Evolutionary conservation across 306 rosid genomes (phyloP).

Genomic region (Trifolium subterraneum): DNA sequence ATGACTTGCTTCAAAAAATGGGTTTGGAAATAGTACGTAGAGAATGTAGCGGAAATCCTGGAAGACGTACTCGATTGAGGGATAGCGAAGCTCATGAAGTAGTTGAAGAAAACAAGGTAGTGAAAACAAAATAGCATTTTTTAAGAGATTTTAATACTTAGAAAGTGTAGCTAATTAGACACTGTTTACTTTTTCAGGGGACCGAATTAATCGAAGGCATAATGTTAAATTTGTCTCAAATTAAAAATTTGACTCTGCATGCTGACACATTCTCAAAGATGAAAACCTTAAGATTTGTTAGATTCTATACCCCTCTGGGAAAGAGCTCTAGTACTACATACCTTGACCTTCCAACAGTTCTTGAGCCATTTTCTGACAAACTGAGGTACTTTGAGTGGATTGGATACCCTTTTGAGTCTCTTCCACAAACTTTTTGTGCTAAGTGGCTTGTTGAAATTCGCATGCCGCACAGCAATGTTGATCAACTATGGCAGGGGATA

Average conservation of each 20-base stretch:
- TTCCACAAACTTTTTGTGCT: conserved; percentile 26
- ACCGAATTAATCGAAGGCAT: conserved; percentile 27
- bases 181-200: background rate
- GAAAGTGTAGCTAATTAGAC: background rate
- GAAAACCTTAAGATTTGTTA: conserved; percentile 27
- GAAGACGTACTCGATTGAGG: conserved; percentile 22
- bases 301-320: background rate
- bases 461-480: conserved; percentile 1
- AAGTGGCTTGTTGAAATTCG: conserved; percentile 20
- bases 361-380: background rate
- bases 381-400: conserved; percentile 34
- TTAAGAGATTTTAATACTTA: too few species aligned
- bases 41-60: background rate
- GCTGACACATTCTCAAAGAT: conserved; percentile 16
- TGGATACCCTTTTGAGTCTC: conserved; percentile 26
- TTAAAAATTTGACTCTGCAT: background rate
- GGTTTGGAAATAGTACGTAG: conserved; percentile 28
- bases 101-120: conserved; percentile 29
- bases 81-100: conserved; percentile 16
- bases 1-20: conserved; percentile 42
- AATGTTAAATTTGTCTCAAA: conserved; percentile 15
- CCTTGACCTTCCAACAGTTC: background rate
- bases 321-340: background rate
- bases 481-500: conserved; percentile 32
- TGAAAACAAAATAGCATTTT: background rate